A percentile compares a stretch with the other conserved stretches of the same genome.
phyloP scores from a whole-genome alignment of 768 basidiomycete genomes.

The Boletus rubroflammeus region DNA sequence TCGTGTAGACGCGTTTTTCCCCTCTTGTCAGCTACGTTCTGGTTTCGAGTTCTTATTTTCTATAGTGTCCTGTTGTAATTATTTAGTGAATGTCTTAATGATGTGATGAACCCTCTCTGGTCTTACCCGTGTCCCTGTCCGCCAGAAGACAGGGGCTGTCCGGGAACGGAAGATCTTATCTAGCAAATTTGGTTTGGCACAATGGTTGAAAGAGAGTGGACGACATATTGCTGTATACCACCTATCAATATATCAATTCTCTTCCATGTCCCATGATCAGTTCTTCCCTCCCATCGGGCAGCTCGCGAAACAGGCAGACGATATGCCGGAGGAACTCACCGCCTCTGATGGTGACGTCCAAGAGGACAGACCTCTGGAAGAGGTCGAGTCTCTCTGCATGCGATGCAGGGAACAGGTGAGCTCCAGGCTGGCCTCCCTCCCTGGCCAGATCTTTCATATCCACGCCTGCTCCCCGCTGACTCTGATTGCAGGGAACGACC shows the following conservation, averaged over 20 bases:
- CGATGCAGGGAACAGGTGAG: conserved; percentile 85
- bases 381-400: conserved; percentile 93
- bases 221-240: neutral
- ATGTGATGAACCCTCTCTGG: neutral
- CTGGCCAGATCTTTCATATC: neutral
- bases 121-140: too few species aligned
- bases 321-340: conserved; percentile 25
- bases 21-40: neutral
- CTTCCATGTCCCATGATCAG: conserved; percentile 24
- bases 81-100: conserved; percentile 15
- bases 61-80: conserved; percentile 22
- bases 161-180: conserved; percentile 2
- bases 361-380: conserved; percentile 56
- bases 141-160: conserved; percentile 3
- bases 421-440: neutral
- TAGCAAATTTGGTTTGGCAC: neutral
- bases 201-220: too few species aligned
- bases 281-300: conserved; percentile 61
- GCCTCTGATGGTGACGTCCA: conserved; percentile 35
- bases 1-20: neutral
- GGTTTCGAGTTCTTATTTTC: neutral
- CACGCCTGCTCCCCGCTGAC: neutral
- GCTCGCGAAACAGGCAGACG: conserved; percentile 49
- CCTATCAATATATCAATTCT: neutral
- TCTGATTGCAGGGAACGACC: conserved; percentile 70